A percentile compares a stretch with the other conserved stretches of the same genome.
Conservation (phyloP, 768 basidiomycete genomes). For the Mycena albidolilacea region DNA sequence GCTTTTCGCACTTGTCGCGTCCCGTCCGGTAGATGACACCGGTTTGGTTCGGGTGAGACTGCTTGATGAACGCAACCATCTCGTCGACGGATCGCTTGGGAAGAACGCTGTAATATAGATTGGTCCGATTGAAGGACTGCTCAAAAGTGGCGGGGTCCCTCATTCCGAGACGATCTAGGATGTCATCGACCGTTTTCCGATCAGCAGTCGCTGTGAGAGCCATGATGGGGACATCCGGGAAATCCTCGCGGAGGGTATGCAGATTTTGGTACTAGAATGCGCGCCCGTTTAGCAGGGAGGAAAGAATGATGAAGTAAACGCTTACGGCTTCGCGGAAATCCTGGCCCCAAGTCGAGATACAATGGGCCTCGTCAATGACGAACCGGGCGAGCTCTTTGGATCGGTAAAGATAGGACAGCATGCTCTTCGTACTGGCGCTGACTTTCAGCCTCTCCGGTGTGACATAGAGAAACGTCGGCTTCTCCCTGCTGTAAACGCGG, state of each 20-base stretch:
- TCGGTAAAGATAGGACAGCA: conserved; percentile 72
- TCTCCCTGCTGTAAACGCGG: conserved; percentile 61
- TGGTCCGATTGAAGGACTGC: conserved; percentile 95
- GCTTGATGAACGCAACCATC: conserved; percentile 79
- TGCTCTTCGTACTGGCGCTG: conserved; percentile 67
- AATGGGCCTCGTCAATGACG: conserved; percentile 97
- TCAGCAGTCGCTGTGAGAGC: conserved; percentile 97
- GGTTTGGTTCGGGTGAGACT: conserved; percentile 67
- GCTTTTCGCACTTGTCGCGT: conserved; percentile 82
- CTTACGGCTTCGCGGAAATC: conserved; percentile 90
- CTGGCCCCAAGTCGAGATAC: conserved; percentile 95
- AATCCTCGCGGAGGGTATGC: conserved; percentile 77
- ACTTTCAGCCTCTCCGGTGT: conserved; percentile 92
- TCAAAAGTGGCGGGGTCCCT: conserved; percentile 69
- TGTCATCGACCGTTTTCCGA: conserved; percentile 81
- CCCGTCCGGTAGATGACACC: conserved; percentile 91
- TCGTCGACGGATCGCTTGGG: conserved; percentile 62
- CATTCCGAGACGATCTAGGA: conserved; percentile 79
- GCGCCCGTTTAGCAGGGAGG: background rate
- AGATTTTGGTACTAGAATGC: conserved; percentile 75
- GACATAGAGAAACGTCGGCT: conserved; percentile 84
- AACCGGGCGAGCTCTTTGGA: conserved; percentile 82
- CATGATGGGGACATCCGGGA: conserved; percentile 90
- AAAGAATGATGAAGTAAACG: conserved; percentile 16
- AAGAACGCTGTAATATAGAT: conserved; percentile 82